These are phyloP conservation scores for Bipolaris gigantea DNA, from an alignment of 2,329 filamentous ascomycete genomes.

Conservation along the genomic window DNA sequence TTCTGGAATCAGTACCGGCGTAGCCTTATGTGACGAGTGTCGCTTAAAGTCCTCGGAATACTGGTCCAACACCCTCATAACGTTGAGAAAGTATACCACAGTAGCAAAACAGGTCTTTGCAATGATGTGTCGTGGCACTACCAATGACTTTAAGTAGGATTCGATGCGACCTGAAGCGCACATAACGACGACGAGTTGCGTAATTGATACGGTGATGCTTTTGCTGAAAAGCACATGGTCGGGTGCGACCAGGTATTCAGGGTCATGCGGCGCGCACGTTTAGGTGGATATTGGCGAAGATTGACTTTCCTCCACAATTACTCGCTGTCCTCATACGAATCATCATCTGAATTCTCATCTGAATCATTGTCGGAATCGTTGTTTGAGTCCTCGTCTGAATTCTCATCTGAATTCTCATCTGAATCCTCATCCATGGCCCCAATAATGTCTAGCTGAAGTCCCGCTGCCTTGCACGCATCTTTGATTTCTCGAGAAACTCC, in stretches of 20 bases:
- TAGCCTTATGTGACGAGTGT: neutral
- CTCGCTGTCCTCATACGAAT: neutral
- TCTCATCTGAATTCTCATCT: neutral
- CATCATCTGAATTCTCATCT: neutral
- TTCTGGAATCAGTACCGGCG: neutral
- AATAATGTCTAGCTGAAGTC: constrained; percentile 50
- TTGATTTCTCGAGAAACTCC: constrained; percentile 28
- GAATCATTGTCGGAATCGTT: neutral
- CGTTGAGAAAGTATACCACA: neutral
- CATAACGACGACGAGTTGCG: neutral
- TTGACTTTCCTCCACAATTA: neutral
- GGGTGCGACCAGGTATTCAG: neutral
- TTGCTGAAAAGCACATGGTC: neutral
- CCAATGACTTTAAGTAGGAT: neutral
- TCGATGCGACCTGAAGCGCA: neutral
- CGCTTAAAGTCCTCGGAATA: neutral
- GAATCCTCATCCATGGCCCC: constrained; percentile 43
- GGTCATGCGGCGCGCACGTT: neutral
- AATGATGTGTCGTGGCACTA: neutral
- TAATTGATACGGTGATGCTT: neutral
- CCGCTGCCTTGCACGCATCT: constrained; percentile 25
- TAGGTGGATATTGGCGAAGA: neutral
- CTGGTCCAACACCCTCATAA: neutral
- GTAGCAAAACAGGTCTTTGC: neutral
- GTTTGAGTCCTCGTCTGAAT: neutral